Evolutionary conservation across 371 early-diverging fungal species (phyloP), one percentile per base, ranked within the genome.

Genomic region (Umbelopsis sp.): DNA sequence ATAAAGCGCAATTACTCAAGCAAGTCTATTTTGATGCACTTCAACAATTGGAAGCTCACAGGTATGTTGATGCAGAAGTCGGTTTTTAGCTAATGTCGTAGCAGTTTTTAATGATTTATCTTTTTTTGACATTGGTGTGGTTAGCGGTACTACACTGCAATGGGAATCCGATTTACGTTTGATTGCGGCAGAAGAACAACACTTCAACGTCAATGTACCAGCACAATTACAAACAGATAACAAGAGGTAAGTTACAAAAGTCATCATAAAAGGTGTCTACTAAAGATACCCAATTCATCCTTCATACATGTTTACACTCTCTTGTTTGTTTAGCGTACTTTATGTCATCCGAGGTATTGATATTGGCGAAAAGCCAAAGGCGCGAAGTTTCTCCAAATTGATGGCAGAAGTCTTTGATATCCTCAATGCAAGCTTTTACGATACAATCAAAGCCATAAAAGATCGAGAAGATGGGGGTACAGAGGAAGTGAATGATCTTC

Each of bases 401-500:
- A 76, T 75, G n/a, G 73, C 74, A 11, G 65, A 50, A 3, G 37
- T 80, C 8, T 83, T 77, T 50, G 69, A 78, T 35, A 63, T 70
- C 8, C 67, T 83, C 22, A 80, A 80, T 32, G 66, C 68, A 8
- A 71, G 74, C 9, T 79, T 83, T 63, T 74, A 76, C 24, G 69
- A 72, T 10, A 63, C 69, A 18, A 69, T 79, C 29, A 52, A 71
- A 11, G 68, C 69, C 3, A 80, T 81, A 77, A 80, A 77, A 52
- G 52, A 64, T 1, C 57, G 77, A 57, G 70, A 74, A 0, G 66
- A 64, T 1, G 74, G 70, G 0, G 69, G 74, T 25, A 75, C 76
- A 14, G 50, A 44, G n/a, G 70, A 63, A 18, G 38, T 65, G 11
- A 63, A 50, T 2, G 44, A 50, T 20, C 65, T 69, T 44, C 79